phyloP scores from a whole-genome alignment of 768 basidiomycete species.

The Lactarius akahatsu region DNA sequence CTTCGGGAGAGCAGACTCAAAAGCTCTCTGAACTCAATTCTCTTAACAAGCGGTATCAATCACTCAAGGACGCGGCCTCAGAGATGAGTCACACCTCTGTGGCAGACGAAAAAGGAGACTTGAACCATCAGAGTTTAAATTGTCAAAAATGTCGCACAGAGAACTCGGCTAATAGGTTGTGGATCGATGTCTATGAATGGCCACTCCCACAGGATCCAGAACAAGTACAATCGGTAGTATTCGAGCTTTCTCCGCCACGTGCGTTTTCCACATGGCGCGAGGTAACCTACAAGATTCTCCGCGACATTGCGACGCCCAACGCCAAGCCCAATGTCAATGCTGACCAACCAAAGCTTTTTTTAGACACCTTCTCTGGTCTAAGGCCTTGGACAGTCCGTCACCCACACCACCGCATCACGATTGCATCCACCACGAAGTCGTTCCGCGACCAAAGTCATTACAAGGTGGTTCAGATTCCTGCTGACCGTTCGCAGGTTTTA shows the following conservation, averaged over 20 bases:
- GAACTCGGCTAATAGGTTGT: background rate
- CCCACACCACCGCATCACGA: background rate
- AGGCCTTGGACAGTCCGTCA: conserved; percentile 3
- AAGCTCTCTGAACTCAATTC: background rate
- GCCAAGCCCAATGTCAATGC: too few species aligned
- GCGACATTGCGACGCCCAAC: background rate
- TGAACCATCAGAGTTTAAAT: background rate
- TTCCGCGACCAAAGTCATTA: conserved; percentile 2
- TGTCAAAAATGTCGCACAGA: background rate
- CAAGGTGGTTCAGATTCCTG: conserved; percentile 3
- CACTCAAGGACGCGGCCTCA: background rate
- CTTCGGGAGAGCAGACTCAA: background rate
- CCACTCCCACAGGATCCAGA: background rate
- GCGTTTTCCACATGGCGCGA: conserved; percentile 7
- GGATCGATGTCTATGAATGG: background rate
- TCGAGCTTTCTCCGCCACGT: background rate
- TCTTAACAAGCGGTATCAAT: background rate
- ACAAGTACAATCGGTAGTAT: background rate
- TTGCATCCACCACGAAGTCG: conserved; percentile 13
- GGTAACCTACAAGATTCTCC: background rate
- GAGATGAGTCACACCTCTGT: background rate
- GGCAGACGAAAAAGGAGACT: too few species aligned
- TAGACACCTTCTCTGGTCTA: conserved; percentile 10
- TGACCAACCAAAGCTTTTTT: background rate
- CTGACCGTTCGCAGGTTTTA: background rate